phyloP scores from a whole-genome alignment of 2,329 filamentous ascomycete genomes.

The Aureobasidium sp. region DNA sequence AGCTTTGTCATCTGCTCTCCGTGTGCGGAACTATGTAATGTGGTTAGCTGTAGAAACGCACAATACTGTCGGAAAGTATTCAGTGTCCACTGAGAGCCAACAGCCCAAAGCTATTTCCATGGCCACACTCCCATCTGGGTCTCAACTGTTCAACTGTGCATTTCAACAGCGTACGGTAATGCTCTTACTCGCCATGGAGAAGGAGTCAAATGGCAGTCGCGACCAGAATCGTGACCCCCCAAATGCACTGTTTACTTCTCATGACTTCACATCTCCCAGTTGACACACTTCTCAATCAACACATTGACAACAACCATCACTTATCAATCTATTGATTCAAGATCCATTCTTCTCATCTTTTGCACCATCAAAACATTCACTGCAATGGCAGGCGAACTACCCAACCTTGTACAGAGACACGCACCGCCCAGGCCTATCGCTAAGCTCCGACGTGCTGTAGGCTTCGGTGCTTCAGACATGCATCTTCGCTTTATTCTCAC shows the following conservation, averaged over 20 bases:
- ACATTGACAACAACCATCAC: not conserved
- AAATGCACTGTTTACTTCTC: not conserved
- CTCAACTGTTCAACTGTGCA: not conserved
- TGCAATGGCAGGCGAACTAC: too few species aligned
- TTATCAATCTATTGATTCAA: not conserved
- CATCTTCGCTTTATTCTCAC: not conserved
- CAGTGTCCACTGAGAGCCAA: not conserved
- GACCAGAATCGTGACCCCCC: not conserved
- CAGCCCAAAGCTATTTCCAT: not conserved
- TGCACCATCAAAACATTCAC: too few species aligned
- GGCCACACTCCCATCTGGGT: not conserved
- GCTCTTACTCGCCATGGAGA: not conserved
- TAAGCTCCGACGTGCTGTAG: not conserved
- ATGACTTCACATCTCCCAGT: not conserved
- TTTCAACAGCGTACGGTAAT: not conserved
- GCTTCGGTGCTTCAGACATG: not conserved
- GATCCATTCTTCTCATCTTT: not conserved
- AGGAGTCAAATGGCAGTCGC: not conserved
- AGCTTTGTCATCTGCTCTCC: not conserved
- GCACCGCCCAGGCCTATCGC: not conserved
- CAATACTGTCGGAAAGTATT: not conserved
- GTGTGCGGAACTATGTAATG: not conserved
- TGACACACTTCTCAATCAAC: not conserved
- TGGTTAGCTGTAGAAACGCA: not conserved
- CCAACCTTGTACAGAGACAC: not conserved